Conservation (phyloP, 2,329 filamentous ascomycete genomes). For the Alternaria sp. region DNA sequence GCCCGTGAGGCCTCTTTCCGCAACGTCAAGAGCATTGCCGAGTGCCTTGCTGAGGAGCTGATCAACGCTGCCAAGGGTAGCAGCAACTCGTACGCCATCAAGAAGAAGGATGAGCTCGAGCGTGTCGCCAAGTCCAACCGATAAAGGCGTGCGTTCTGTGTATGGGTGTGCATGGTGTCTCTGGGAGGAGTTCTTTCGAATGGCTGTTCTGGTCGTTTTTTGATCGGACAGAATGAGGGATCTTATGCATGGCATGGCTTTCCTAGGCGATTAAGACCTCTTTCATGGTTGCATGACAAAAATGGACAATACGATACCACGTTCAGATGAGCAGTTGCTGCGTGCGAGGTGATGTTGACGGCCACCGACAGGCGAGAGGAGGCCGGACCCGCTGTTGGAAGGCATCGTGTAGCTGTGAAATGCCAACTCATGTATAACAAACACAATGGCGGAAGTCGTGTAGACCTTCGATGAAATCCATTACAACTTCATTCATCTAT, state of each 20-base stretch:
- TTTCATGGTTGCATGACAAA: constrained; percentile 51
- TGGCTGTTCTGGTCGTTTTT: constrained; percentile 38
- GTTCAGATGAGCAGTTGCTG: constrained; percentile 11
- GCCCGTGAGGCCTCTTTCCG: constrained; percentile 98
- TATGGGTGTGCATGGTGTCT: constrained; percentile 39
- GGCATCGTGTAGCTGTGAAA: neutral
- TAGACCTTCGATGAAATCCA: neutral
- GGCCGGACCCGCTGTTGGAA: neutral
- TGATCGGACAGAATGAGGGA: constrained; percentile 39
- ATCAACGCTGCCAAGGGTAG: constrained; percentile 99
- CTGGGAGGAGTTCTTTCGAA: constrained; percentile 45
- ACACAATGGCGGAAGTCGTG: neutral
- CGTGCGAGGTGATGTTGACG: constrained; percentile 15
- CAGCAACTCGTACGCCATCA: constrained; percentile 99
- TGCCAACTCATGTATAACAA: neutral
- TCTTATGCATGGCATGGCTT: constrained; percentile 47
- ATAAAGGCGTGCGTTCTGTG: constrained; percentile 67
- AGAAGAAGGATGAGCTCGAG: constrained; percentile 99
- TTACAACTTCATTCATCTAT: constrained; percentile 3
- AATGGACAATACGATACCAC: constrained; percentile 39
- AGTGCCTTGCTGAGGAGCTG: constrained; percentile 99
- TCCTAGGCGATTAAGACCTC: constrained; percentile 47
- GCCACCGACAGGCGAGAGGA: neutral
- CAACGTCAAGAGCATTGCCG: constrained; percentile 99
- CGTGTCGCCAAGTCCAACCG: constrained; percentile 99